Conservation (phyloP, 345 rosid genomes). For the Bruguiera gymnorhiza region DNA sequence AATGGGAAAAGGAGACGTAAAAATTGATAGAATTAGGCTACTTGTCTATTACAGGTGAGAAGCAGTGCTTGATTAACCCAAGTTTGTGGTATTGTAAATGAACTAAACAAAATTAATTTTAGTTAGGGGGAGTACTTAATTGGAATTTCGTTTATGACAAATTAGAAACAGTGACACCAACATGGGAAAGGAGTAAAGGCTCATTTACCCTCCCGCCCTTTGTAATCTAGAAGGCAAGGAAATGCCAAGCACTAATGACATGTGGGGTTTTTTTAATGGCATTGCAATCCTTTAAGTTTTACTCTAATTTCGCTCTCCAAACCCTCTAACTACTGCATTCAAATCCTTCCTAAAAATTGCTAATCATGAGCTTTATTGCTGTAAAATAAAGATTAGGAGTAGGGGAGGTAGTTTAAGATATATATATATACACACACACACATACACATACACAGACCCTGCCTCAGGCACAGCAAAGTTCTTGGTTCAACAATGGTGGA, state of each 20-base stretch:
- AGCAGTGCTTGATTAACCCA: background rate
- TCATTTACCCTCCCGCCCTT: conserved; percentile 21
- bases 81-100: background rate
- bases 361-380: conserved; percentile 11
- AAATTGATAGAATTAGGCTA: too few relatives aligned
- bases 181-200: conserved; percentile 13
- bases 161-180: background rate
- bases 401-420: conserved; percentile 9
- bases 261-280: conserved; percentile 44
- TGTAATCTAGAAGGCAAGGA: conserved; percentile 34
- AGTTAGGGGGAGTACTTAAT: conserved; percentile 1
- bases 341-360: conserved; percentile 14
- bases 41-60: too few relatives aligned
- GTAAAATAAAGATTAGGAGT: background rate
- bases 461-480: conserved; percentile 11
- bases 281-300: conserved; percentile 11
- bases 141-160: conserved; percentile 8
- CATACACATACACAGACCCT: conserved; percentile 10
- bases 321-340: conserved; percentile 32
- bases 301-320: conserved; percentile 36
- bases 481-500: conserved; percentile 36
- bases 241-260: conserved; percentile 32
- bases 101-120: background rate
- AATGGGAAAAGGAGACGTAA: too few relatives aligned
- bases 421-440: background rate